Conservation (phyloP, 2,329 filamentous ascomycete species). For the Septoria petroselini region DNA sequence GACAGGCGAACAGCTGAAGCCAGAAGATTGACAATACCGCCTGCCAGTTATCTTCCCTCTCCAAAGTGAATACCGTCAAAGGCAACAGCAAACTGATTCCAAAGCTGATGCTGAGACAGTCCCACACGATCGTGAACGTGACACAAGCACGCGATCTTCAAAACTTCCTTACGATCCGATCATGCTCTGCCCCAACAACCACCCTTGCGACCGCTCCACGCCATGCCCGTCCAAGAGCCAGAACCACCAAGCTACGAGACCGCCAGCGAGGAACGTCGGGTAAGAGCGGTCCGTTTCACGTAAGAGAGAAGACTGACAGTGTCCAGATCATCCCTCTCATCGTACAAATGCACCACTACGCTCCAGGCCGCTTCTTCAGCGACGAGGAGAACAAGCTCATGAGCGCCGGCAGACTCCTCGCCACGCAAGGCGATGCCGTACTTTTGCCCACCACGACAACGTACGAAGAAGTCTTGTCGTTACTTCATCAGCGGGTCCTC, state of each 20-base stretch:
- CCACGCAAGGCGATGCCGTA: slow-evolving; percentile 8
- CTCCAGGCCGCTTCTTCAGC: slow-evolving; percentile 2
- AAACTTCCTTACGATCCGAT: not conserved
- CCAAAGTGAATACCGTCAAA: no score
- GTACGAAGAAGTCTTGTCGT: not conserved
- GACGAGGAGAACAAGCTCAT: slow-evolving; percentile 8
- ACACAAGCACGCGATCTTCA: not conserved
- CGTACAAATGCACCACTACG: slow-evolving; percentile 13
- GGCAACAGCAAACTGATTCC: no score
- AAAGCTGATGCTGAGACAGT: not conserved
- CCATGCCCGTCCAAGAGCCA: not conserved
- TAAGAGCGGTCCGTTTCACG: slow-evolving; percentile 1
- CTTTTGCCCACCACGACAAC: slow-evolving; percentile 8
- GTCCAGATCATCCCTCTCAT: slow-evolving; percentile 11
- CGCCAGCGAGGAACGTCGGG: not conserved
- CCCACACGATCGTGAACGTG: slow-evolving; percentile 3
- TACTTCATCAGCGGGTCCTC: slow-evolving; percentile 9
- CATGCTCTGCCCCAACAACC: not conserved
- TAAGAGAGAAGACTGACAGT: not conserved
- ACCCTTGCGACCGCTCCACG: not conserved
- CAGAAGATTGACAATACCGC: no score
- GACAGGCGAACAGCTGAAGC: no score
- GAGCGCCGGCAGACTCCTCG: slow-evolving; percentile 4
- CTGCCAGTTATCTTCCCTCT: not conserved
- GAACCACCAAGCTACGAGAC: slow-evolving; percentile 11